These are phyloP conservation scores for Melocanna baccifera DNA, from an alignment of 176 grass and related monocot genomes.

Conservation along the genomic window DNA sequence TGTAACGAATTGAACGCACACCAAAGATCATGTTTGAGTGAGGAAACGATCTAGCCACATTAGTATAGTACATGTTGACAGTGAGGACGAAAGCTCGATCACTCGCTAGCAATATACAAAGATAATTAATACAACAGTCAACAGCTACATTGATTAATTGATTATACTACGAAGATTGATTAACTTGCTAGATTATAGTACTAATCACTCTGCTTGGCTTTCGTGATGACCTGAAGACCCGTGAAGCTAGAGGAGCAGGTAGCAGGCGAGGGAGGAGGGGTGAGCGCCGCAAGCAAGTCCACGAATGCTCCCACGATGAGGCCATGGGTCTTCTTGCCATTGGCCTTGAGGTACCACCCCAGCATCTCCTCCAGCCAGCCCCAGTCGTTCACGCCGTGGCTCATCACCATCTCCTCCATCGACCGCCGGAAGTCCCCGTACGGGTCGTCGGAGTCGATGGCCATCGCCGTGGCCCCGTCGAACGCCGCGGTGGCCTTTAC, in stretches of 20 bases:
- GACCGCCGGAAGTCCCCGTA: conserved; percentile 73
- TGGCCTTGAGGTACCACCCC: conserved; percentile 72
- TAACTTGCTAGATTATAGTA: not conserved
- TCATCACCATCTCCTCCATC: conserved; percentile 87
- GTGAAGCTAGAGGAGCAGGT: conserved; percentile 20
- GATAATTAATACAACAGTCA: conserved; percentile 15
- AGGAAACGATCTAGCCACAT: not conserved
- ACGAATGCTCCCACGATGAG: conserved; percentile 76
- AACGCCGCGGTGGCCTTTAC: conserved; percentile 23
- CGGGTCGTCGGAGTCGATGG: conserved; percentile 64
- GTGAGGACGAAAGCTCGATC: conserved; percentile 10
- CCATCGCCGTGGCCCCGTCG: conserved; percentile 47
- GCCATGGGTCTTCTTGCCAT: conserved; percentile 67
- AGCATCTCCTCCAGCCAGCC: conserved; percentile 91
- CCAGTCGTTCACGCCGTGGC: conserved; percentile 52
- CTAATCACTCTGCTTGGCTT: not conserved
- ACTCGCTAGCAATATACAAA: not conserved
- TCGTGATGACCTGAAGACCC: not conserved
- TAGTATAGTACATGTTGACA: not conserved
- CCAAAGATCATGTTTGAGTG: not conserved
- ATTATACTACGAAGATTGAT: not conserved
- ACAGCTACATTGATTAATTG: not conserved
- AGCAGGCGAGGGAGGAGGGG: conserved; percentile 23
- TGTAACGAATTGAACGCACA: not conserved
- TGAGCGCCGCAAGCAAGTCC: conserved; percentile 56